Conservation (phyloP, 2,329 filamentous ascomycete genomes). For the Fusarium compactum region DNA sequence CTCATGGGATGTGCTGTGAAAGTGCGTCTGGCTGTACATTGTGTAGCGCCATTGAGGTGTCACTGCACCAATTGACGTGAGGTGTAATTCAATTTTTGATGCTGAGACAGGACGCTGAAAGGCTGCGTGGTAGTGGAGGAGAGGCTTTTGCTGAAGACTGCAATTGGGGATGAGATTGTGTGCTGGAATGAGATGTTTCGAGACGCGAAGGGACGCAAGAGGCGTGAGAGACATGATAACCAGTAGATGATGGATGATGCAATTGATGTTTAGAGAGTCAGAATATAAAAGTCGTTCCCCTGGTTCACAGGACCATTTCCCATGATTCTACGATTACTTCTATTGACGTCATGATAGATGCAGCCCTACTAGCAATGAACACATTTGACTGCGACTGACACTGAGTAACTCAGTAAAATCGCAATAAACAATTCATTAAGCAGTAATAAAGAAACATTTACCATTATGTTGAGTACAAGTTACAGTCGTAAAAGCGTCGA, state of each 20-base stretch:
- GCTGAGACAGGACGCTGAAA: conserved; percentile 61
- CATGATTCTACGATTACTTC: not conserved
- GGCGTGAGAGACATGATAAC: conserved; percentile 23
- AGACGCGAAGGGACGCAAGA: conserved; percentile 65
- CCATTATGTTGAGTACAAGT: too few relatives aligned
- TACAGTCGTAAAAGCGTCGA: not conserved
- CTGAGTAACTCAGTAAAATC: not conserved
- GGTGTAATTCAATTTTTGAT: conserved; percentile 66
- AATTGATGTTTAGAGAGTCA: not conserved
- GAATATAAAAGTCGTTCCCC: rapidly evolving
- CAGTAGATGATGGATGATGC: rapidly evolving
- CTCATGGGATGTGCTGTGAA: conserved; percentile 76
- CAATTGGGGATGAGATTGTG: conserved; percentile 72
- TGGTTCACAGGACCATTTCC: rapidly evolving
- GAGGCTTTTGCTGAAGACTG: conserved; percentile 70
- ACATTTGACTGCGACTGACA: not conserved
- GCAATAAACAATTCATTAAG: not conserved
- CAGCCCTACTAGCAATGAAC: not conserved
- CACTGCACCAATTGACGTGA: conserved; percentile 66
- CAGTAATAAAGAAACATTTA: not conserved
- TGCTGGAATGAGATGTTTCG: conserved; percentile 68
- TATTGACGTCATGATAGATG: not conserved
- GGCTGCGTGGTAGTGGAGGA: conserved; percentile 73
- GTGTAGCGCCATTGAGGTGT: conserved; percentile 75
- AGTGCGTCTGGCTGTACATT: conserved; percentile 76